These are phyloP conservation scores for Eryngium alpinum DNA, from an alignment of 140 eudicot genomes.

Conservation along the genomic window DNA sequence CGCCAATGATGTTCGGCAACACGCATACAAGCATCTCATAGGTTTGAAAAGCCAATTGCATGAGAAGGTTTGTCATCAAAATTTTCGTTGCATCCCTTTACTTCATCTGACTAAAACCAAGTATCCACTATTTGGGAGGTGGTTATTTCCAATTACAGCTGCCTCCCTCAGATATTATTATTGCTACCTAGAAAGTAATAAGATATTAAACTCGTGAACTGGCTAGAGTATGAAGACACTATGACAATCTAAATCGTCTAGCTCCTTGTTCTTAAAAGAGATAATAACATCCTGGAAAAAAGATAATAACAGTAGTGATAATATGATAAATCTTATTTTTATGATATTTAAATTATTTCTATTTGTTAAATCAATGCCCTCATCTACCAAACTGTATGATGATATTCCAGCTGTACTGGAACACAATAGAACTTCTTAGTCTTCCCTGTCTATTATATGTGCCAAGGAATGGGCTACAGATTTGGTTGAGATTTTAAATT, in stretches of 20 bases:
- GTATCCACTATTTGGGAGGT: not conserved
- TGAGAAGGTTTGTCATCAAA: constrained; percentile 60
- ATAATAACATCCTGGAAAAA: too few relatives aligned
- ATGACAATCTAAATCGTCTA: too few relatives aligned
- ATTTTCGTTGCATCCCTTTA: not conserved
- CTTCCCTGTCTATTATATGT: not conserved
- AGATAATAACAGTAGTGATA: too few relatives aligned
- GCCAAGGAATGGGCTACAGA: too few relatives aligned
- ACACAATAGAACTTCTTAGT: not conserved
- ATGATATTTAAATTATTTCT: not conserved
- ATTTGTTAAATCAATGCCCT: not conserved
- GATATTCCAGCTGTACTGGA: not conserved
- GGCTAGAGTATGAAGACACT: not conserved
- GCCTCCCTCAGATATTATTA: not conserved
- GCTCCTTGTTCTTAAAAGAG: too few relatives aligned
- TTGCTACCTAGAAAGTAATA: not conserved
- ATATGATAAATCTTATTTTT: too few relatives aligned
- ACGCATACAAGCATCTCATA: constrained; percentile 40
- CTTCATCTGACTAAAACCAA: not conserved
- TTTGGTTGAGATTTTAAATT: too few relatives aligned
- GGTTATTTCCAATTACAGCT: not conserved
- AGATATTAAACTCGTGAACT: not conserved
- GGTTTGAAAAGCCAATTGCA: constrained; percentile 42
- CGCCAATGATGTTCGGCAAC: constrained; percentile 71
- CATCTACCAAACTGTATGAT: not conserved